These are phyloP conservation scores for Claviceps humidiphila DNA, from an alignment of 2,329 filamentous ascomycete genomes.

Conservation along the genomic window DNA sequence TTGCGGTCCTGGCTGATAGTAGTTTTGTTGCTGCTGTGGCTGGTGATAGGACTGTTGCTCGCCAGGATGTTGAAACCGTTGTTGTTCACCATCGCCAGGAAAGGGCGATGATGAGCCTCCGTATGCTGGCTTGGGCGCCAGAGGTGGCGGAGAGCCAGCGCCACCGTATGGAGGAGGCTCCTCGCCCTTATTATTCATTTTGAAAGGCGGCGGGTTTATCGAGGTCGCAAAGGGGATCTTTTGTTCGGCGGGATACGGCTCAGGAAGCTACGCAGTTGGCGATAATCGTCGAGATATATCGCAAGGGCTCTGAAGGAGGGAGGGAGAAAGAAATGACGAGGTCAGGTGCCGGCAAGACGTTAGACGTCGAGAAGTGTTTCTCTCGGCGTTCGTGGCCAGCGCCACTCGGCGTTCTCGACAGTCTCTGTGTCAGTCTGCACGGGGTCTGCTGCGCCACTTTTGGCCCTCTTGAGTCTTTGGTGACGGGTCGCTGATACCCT, in stretches of 20 bases:
- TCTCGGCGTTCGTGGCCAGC: not conserved
- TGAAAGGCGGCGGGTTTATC: slow-evolving; percentile 1
- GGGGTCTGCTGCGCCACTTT: slow-evolving; percentile 22
- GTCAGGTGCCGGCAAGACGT: not conserved
- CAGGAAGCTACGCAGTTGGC: not conserved
- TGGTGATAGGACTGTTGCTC: slow-evolving; percentile 13
- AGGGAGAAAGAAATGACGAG: not conserved
- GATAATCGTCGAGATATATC: not conserved
- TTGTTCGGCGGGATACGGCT: not conserved
- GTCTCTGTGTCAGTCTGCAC: not conserved
- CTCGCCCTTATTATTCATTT: slow-evolving; percentile 34
- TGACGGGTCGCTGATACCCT: not conserved
- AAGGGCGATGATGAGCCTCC: slow-evolving; percentile 15
- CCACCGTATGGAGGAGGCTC: slow-evolving; percentile 35
- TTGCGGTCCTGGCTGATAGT: slow-evolving; percentile 27
- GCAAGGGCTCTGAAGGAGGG: not conserved
- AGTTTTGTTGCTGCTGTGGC: slow-evolving; percentile 18
- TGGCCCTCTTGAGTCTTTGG: slow-evolving; percentile 6
- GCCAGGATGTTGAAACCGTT: slow-evolving; percentile 13
- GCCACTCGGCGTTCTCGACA: not conserved
- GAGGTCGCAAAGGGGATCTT: not conserved
- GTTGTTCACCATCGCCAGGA: slow-evolving; percentile 7
- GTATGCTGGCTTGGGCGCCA: slow-evolving; percentile 30
- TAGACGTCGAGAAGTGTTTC: not conserved
- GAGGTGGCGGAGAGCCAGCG: slow-evolving; percentile 15